Percentiles rank a stretch among this genome's conserved stretches.
These are phyloP conservation scores for Fusarium ramigenum DNA, from an alignment of 2,329 filamentous ascomycete genomes.

Conservation along the genomic window DNA sequence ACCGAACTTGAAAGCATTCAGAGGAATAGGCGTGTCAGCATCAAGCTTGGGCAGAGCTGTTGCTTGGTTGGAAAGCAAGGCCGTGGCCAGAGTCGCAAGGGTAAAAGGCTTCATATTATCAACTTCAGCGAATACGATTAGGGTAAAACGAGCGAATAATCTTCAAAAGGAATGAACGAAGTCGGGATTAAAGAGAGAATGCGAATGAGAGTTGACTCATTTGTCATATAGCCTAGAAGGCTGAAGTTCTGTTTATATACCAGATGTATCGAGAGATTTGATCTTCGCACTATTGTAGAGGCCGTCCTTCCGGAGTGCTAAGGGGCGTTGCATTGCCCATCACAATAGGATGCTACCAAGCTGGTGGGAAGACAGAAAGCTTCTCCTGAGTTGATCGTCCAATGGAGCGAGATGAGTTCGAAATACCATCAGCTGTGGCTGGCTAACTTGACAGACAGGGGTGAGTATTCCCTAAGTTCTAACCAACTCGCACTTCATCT, in stretches of 20 bases:
- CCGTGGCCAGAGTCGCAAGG: constrained; percentile 9
- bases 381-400: constrained; percentile 5
- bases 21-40: constrained; percentile 19
- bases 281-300: not conserved
- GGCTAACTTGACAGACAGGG: not conserved
- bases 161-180: not conserved
- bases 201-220: constrained; percentile 21
- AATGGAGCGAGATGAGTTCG: constrained; percentile 28
- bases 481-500: not conserved
- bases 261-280: not conserved
- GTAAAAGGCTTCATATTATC: constrained; percentile 26
- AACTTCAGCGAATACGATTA: not conserved
- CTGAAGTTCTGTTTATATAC: constrained; percentile 12
- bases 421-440: constrained; percentile 2
- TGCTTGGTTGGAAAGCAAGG: constrained; percentile 19
- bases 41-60: constrained; percentile 14
- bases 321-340: not conserved
- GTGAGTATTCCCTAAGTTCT: not conserved
- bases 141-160: constrained; percentile 6
- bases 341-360: not conserved
- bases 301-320: not conserved
- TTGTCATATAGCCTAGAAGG: constrained; percentile 20
- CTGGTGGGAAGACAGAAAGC: not conserved
- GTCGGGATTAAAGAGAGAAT: constrained; percentile 15
- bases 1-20: constrained; percentile 24